Conservation (phyloP, 192 early-diverging fungal species). For the Coemansia sp. region DNA sequence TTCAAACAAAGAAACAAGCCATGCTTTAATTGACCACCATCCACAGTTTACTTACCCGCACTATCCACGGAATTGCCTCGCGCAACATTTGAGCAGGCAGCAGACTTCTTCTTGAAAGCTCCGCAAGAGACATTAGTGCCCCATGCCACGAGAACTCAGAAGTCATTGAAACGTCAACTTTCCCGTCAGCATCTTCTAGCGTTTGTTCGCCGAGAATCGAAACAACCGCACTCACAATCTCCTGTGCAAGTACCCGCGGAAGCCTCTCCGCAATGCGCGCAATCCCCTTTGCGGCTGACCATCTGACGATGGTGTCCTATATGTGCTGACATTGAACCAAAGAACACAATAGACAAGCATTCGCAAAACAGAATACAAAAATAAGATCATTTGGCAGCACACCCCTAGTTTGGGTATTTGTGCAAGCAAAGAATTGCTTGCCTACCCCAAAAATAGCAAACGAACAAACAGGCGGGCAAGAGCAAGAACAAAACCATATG, state of each 20-base stretch:
- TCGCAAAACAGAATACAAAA: not conserved
- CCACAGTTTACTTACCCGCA: conserved; percentile 45
- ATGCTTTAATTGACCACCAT: conserved; percentile 5
- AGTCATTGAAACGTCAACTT: conserved; percentile 72
- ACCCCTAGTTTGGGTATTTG: conserved; percentile 17
- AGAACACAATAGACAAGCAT: not conserved
- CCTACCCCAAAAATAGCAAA: too few species aligned
- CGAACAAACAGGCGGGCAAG: too few species aligned
- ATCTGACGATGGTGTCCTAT: conserved; percentile 89
- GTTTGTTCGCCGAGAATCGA: conserved; percentile 85
- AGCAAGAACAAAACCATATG: too few species aligned
- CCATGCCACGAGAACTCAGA: conserved; percentile 96
- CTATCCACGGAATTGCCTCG: conserved; percentile 80
- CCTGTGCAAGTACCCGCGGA: conserved; percentile 74
- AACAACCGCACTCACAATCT: conserved; percentile 78
- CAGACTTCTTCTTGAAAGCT: conserved; percentile 85
- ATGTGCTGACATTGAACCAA: not conserved
- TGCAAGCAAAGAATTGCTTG: conserved; percentile 36
- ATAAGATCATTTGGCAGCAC: not conserved
- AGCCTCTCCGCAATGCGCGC: conserved; percentile 84
- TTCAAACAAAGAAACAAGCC: not conserved
- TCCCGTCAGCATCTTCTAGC: conserved; percentile 37
- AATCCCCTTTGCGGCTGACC: conserved; percentile 97
- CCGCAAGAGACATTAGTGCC: conserved; percentile 86
- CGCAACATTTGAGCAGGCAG: conserved; percentile 71